phyloP scores from a whole-genome alignment of 2,329 filamentous ascomycete genomes.

The Reticulascus tulasneorum region DNA sequence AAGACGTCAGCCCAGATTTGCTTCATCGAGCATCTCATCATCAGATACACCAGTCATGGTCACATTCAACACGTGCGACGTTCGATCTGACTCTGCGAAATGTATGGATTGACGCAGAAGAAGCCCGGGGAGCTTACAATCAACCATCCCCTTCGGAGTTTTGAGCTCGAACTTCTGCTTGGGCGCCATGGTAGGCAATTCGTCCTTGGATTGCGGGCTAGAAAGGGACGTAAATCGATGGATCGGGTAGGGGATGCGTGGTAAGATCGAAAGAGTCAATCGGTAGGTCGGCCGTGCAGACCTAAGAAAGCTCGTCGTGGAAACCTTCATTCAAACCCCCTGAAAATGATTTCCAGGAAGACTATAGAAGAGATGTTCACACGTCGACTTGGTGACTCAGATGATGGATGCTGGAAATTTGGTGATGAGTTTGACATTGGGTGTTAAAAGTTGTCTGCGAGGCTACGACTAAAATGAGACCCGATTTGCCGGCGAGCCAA shows the following conservation, averaged over 20 bases:
- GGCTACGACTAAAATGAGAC: constrained; percentile 11
- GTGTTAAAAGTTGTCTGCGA: constrained; percentile 13
- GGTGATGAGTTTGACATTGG: too few relatives aligned
- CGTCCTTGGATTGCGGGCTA: constrained; percentile 3
- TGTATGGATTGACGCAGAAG: constrained; percentile 10
- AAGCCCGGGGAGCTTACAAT: constrained; percentile 49
- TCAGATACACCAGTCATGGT: constrained; percentile 9
- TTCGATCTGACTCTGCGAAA: too few relatives aligned
- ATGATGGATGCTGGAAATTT: constrained; percentile 6
- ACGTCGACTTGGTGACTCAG: constrained; percentile 11
- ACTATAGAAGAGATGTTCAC: constrained; percentile 11
- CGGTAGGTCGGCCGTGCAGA: constrained; percentile 14
- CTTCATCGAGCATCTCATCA: background rate
- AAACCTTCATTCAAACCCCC: constrained; percentile 15
- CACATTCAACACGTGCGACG: too few relatives aligned
- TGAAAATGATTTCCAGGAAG: constrained; percentile 7
- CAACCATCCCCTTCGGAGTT: constrained; percentile 86
- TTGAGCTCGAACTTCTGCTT: constrained; percentile 67
- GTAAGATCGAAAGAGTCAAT: constrained; percentile 14
- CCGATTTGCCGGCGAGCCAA: constrained; percentile 4
- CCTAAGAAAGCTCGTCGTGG: constrained; percentile 13
- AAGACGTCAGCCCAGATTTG: too few relatives aligned
- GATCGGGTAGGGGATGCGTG: too few relatives aligned
- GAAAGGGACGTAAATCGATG: constrained; percentile 12
- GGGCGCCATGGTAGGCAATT: constrained; percentile 27